Conservation (phyloP, 495 filamentous ascomycete genomes). For the Aspergillus sparsus region DNA sequence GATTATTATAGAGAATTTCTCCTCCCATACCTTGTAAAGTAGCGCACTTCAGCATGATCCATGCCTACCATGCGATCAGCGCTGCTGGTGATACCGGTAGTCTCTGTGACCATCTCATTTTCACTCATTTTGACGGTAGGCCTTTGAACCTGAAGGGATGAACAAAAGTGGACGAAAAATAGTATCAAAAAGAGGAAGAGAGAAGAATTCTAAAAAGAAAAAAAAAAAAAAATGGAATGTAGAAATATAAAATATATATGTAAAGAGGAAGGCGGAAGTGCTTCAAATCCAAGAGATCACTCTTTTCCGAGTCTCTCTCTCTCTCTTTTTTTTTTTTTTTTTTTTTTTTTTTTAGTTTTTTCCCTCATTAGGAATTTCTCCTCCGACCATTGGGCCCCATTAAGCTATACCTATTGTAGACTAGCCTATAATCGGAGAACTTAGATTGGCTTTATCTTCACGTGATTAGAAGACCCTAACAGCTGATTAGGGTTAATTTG, state of each 20-base stretch:
- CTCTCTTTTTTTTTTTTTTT: conserved; percentile 40
- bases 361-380: conserved; percentile 31
- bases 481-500: conserved; percentile 22
- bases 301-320: conserved; percentile 9
- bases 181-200: not conserved
- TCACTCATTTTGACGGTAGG: conserved; percentile 34
- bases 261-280: conserved; percentile 7
- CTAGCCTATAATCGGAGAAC: conserved; percentile 10
- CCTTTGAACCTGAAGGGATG: conserved; percentile 9
- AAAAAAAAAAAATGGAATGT: not conserved
- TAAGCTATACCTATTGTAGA: conserved; percentile 12
- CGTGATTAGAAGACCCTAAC: conserved; percentile 24
- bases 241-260: conserved; percentile 18
- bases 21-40: conserved; percentile 85
- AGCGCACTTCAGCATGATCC: conserved; percentile 90
- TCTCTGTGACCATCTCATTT: conserved; percentile 27
- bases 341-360: conserved; percentile 42
- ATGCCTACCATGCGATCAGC: conserved; percentile 59
- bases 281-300: conserved; percentile 12
- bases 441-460: conserved; percentile 18
- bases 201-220: not conserved
- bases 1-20: conserved; percentile 20
- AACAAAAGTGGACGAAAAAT: not conserved
- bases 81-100: conserved; percentile 42
- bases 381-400: conserved; percentile 8